phyloP scores from a whole-genome alignment of 2,329 filamentous ascomycete genomes.

The Dactylella cylindrospora region DNA sequence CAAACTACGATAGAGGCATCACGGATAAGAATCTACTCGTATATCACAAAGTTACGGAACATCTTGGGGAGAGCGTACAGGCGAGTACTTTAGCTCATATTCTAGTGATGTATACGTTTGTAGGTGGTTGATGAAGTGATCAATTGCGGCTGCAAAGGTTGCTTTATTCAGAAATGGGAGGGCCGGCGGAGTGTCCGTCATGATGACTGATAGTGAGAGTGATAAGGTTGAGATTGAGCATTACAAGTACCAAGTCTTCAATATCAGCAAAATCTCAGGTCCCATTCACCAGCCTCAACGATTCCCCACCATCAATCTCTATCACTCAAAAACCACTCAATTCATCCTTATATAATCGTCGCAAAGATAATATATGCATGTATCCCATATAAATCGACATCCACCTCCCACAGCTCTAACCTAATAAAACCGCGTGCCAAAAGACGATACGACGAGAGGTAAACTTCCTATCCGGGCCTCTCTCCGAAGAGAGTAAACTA shows the following conservation, averaged over 20 bases:
- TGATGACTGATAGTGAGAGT: too few species aligned
- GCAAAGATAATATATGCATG: constrained; percentile 21
- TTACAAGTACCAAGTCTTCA: too few species aligned
- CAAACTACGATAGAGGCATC: constrained; percentile 5
- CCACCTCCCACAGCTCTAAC: constrained; percentile 44
- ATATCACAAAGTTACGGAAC: not conserved
- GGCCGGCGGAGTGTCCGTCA: not conserved
- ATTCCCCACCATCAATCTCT: too few species aligned
- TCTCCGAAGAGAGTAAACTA: constrained; percentile 6
- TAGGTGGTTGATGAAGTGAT: constrained; percentile 16
- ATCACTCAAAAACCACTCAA: too few species aligned
- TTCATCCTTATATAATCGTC: too few species aligned
- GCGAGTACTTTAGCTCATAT: constrained; percentile 23
- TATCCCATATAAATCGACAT: constrained; percentile 44
- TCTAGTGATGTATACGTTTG: constrained; percentile 10
- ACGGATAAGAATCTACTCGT: not conserved
- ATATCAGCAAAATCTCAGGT: too few species aligned
- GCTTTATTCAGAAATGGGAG: constrained; percentile 23
- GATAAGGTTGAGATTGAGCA: too few species aligned
- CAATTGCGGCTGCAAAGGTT: constrained; percentile 16
- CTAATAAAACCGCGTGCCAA: constrained; percentile 35
- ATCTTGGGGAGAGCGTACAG: constrained; percentile 9
- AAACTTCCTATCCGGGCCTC: constrained; percentile 38
- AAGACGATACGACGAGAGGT: constrained; percentile 39
- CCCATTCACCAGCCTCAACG: too few species aligned